phyloP scores from a whole-genome alignment of 345 rosid species.

The Moricandia moricandioides region DNA sequence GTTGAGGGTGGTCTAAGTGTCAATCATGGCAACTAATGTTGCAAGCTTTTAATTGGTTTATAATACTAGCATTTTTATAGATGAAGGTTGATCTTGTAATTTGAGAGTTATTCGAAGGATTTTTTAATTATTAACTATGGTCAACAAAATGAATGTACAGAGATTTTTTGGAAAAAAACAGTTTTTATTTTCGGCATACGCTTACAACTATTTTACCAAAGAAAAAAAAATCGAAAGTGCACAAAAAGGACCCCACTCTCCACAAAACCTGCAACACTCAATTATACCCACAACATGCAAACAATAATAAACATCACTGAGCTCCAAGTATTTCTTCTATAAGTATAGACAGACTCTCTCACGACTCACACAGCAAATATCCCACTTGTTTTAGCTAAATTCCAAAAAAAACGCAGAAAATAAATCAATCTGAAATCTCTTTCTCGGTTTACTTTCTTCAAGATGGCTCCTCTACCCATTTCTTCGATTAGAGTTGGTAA shows the following conservation, averaged over 20 bases:
- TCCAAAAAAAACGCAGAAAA: constrained; percentile 1
- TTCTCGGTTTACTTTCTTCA: not conserved
- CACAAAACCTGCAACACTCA: constrained; percentile 32
- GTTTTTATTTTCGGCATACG: not conserved
- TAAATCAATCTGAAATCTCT: not conserved
- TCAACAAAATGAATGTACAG: not conserved
- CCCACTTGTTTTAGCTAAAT: constrained; percentile 19
- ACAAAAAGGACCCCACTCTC: constrained; percentile 28
- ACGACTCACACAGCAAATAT: constrained; percentile 12
- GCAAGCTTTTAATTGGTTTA: too few relatives aligned
- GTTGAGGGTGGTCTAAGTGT: too few relatives aligned
- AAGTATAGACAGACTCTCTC: constrained; percentile 23
- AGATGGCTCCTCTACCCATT: constrained; percentile 69
- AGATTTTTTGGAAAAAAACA: not conserved
- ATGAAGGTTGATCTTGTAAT: not conserved
- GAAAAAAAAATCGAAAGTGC: constrained; percentile 4
- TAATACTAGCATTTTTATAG: not conserved
- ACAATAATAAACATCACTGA: constrained; percentile 34
- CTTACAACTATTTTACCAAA: not conserved
- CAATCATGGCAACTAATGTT: too few relatives aligned
- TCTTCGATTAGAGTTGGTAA: constrained; percentile 65
- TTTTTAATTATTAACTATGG: not conserved
- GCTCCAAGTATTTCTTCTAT: constrained; percentile 27
- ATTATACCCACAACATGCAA: constrained; percentile 37
- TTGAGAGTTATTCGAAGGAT: not conserved